phyloP scores from a whole-genome alignment of 176 grass and related monocot genomes.

The Lolium rigidum region DNA sequence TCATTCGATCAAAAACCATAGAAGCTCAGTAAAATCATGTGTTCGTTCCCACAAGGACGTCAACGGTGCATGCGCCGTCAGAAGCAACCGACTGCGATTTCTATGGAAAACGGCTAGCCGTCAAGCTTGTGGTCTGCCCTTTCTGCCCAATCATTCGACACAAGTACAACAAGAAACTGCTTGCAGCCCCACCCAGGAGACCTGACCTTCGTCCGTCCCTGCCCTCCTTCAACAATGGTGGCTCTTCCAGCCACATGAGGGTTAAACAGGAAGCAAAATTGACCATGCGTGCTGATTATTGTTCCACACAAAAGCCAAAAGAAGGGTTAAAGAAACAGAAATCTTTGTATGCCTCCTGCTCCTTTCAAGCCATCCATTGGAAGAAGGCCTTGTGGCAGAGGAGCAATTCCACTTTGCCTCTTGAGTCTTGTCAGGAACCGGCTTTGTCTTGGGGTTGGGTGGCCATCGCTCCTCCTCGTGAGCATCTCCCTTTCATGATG shows the following conservation, averaged over 20 bases:
- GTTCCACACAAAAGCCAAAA: constrained; percentile 6
- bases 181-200: constrained; percentile 1
- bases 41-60: not conserved
- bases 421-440: constrained; percentile 30
- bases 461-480: not conserved
- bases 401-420: constrained; percentile 56
- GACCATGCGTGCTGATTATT: not conserved
- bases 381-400: not conserved
- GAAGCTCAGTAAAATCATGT: not conserved
- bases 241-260: not conserved
- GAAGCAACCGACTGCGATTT: not conserved
- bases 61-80: not conserved
- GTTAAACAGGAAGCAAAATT: not conserved
- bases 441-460: not conserved
- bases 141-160: constrained; percentile 15
- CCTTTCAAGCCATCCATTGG: constrained; percentile 31
- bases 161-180: not conserved
- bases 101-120: not conserved
- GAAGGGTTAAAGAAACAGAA: not conserved
- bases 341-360: not conserved
- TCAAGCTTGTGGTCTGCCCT: not conserved
- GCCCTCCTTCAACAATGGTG: constrained; percentile 28
- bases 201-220: not conserved
- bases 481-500: constrained; percentile 28
- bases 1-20: not conserved